Conservation (phyloP, 164 flowering plant genomes). For the Magnolia changhungtana region DNA sequence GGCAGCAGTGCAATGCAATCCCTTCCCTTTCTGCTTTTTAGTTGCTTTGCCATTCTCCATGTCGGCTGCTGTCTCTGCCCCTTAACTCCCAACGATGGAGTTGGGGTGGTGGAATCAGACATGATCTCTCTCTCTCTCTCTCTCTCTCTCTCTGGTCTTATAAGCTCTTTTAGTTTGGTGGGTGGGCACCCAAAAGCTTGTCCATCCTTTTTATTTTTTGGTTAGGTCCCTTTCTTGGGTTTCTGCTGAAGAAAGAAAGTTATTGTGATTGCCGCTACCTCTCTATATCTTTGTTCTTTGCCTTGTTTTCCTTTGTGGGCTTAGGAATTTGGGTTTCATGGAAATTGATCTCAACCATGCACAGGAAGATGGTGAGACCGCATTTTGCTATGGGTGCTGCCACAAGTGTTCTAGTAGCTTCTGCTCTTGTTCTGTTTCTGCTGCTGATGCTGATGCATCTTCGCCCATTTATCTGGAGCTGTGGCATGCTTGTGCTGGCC, state of each 20-base stretch:
- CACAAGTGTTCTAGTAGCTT: conserved; percentile 36
- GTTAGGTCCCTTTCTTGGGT: neutral
- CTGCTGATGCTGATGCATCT: conserved; percentile 7
- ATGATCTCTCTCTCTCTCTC: no score
- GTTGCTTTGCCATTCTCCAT: neutral
- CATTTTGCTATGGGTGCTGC: conserved; percentile 33
- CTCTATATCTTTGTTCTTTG: neutral
- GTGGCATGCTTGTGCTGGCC: no score
- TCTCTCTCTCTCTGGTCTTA: no score
- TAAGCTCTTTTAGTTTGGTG: no score
- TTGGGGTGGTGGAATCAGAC: conserved; percentile 3
- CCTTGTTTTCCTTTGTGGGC: neutral
- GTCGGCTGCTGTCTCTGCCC: neutral
- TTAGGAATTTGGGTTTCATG: conserved; percentile 36
- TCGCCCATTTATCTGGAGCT: conserved; percentile 43
- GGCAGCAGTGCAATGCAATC: conserved; percentile 11
- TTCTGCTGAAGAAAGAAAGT: neutral
- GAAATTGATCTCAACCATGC: conserved; percentile 86
- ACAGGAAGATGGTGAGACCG: conserved; percentile 49
- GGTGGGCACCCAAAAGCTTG: no score
- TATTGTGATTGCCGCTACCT: neutral
- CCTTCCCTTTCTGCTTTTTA: conserved; percentile 5
- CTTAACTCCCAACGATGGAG: neutral
- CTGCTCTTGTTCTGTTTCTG: conserved; percentile 46
- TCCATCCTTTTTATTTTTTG: neutral